These are phyloP conservation scores for Linaria vulgaris DNA, from an alignment of 257 asterid species.

Conservation along the genomic window DNA sequence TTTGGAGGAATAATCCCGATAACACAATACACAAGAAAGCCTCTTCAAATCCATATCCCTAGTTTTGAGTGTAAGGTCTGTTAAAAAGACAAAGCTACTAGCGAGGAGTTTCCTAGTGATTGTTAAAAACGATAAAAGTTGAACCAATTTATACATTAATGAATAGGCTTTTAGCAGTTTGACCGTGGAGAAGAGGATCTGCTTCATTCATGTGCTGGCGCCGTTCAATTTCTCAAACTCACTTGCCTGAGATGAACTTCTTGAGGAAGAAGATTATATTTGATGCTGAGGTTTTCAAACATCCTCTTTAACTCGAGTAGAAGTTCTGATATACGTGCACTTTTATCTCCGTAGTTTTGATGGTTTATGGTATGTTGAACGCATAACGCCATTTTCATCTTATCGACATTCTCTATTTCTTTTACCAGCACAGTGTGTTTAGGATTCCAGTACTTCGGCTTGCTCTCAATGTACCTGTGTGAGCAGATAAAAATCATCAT, in stretches of 20 bases:
- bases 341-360: constrained; percentile 55
- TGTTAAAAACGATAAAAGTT: too few species aligned
- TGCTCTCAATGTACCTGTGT: constrained; percentile 62
- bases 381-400: constrained; percentile 47
- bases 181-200: not conserved
- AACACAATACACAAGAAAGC: too few species aligned
- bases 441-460: constrained; percentile 63
- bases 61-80: too few species aligned
- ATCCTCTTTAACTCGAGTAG: constrained; percentile 59
- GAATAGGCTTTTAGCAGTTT: not conserved
- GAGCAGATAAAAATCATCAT: not conserved
- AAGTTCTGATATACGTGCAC: constrained; percentile 43
- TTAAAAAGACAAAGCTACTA: too few species aligned
- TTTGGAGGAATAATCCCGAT: too few species aligned
- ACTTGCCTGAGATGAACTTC: constrained; percentile 49
- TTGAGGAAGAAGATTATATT: constrained; percentile 57
- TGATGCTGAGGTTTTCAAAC: constrained; percentile 45
- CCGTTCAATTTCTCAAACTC: constrained; percentile 19
- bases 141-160: not conserved
- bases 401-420: constrained; percentile 50
- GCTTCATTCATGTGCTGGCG: not conserved
- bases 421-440: constrained; percentile 52
- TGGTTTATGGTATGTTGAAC: constrained; percentile 63
- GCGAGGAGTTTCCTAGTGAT: too few species aligned
- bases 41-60: too few species aligned